phyloP scores from a whole-genome alignment of 2,329 filamentous ascomycete species.

The Periconia macrospinosa region DNA sequence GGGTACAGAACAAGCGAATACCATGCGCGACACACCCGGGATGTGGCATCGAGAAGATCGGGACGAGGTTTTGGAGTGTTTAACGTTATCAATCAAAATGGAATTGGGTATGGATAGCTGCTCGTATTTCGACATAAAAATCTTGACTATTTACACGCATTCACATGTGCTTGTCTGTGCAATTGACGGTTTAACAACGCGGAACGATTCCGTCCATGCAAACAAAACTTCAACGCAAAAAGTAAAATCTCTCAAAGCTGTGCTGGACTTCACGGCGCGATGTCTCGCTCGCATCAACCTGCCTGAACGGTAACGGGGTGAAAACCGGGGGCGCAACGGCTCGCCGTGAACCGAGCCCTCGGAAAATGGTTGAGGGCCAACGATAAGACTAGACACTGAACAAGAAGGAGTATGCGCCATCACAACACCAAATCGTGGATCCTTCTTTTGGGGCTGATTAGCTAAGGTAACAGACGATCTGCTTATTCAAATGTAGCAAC shows the following conservation, averaged over 20 bases:
- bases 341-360: neutral
- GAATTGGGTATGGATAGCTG: too few relatives aligned
- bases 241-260: neutral
- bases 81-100: too few relatives aligned
- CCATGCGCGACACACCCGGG: neutral
- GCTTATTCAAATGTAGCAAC: too few relatives aligned
- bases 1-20: neutral
- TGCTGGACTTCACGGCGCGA: neutral
- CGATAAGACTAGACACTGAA: neutral
- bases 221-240: neutral
- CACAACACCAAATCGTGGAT: too few relatives aligned
- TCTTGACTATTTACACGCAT: neutral
- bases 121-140: neutral
- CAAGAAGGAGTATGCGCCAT: neutral
- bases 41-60: neutral
- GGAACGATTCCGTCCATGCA: neutral
- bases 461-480: too few relatives aligned
- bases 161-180: neutral
- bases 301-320: neutral
- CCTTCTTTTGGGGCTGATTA: too few relatives aligned
- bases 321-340: neutral
- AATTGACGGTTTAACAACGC: neutral
- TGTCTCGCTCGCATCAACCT: neutral
- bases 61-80: too few relatives aligned
- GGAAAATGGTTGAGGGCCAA: neutral